Evolutionary conservation across 768 basidiomycete genomes (phyloP), one percentile per base, ranked within the genome.

Genomic region (Galerina sulciceps): DNA sequence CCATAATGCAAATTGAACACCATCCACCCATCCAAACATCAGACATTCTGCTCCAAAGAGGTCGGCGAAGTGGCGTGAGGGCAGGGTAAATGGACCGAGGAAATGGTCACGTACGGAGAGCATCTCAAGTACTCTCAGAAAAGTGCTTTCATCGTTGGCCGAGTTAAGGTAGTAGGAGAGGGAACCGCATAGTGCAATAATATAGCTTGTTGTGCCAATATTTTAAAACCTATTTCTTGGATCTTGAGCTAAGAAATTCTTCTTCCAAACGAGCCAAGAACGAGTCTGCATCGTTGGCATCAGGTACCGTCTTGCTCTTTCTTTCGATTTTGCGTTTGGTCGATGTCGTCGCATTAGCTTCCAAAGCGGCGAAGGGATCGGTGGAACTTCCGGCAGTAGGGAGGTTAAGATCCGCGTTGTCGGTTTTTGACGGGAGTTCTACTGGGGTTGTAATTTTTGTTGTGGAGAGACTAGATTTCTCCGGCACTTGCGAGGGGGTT

Each of bases 231-330:
- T 60, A 62, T 62, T 67, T 71, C 65, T 66, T 73, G 46, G 66
- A 62, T 62, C 68, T 73, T 55, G 67, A 63, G 58, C 69, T 64
- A 37, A 84, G 67, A 41, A 91, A 83, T 43, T 90, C 89, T 44
- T 77, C 74, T 70, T 89, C 87, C 11, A 92, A 75, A 56, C 82
- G 79, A 11, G 89, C 85, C 52, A 92, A 67, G 65, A 92, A 92
- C 23, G 74, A 75, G 58, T 91, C 90, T 1, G 89, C 88, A 18
- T 80, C 79, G 35, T 65, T 62, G 17, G 56, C 22, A 18, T 59
- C 62, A 4, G 42, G 38, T 43, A 10, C 14, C n/a, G 35, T 14
- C 4, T 14, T 45, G 8, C 65, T 20, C 47, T 67, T 70, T 22
- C 36, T 53, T 57, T 67, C 62, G 50, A 42, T 40, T 57, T 75